Evolutionary conservation across 768 basidiomycete species (phyloP).

Genomic region (Lanmaoa pseudosensibilis): DNA sequence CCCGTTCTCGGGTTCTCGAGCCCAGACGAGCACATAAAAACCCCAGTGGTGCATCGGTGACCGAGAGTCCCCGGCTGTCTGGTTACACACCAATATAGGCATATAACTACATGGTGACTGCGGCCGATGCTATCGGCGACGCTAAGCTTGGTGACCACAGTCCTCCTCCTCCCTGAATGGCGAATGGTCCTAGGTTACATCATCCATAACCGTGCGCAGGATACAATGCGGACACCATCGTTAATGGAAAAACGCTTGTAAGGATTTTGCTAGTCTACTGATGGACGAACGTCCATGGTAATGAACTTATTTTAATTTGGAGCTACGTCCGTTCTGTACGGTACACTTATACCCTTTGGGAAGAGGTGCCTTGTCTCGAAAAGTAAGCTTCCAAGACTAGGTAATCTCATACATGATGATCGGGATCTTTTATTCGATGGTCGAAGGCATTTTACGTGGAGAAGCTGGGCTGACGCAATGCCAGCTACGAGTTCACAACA

Average conservation of each 20-base stretch:
- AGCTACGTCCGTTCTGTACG: slow-evolving; percentile 15
- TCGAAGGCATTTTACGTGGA: slow-evolving; percentile 22
- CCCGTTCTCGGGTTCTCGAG: neutral
- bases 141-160: neutral
- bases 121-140: slow-evolving; percentile 20
- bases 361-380: slow-evolving; percentile 11
- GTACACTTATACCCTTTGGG: slow-evolving; percentile 16
- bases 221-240: neutral
- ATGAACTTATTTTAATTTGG: slow-evolving; percentile 5
- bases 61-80: slow-evolving; percentile 1
- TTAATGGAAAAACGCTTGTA: slow-evolving; percentile 1
- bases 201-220: neutral
- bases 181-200: neutral
- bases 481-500: slow-evolving; percentile 4
- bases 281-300: slow-evolving; percentile 8
- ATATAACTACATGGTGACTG: slow-evolving; percentile 14
- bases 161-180: neutral
- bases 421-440: slow-evolving; percentile 7
- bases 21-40: neutral
- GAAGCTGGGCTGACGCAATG: slow-evolving; percentile 14
- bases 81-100: neutral
- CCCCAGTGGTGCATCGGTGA: neutral
- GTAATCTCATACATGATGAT: slow-evolving; percentile 10
- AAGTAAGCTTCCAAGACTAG: slow-evolving; percentile 12
- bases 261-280: neutral